Evolutionary conservation across 257 asterid genomes (phyloP).

Genomic region (Forsythia viridissima): DNA sequence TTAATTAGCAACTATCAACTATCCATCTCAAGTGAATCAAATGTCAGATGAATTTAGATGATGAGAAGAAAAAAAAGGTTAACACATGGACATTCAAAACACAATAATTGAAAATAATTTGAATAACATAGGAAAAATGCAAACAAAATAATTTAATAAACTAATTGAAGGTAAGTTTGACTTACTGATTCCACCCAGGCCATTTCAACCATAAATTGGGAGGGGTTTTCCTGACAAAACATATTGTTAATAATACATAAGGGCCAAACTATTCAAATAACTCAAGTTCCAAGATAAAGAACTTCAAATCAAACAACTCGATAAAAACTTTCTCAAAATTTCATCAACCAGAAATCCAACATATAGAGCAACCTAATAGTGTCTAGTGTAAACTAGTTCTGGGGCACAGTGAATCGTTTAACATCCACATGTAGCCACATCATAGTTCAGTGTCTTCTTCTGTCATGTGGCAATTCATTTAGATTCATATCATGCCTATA

Average conservation of each 20-base stretch:
- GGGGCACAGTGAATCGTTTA: slow-evolving; percentile 12
- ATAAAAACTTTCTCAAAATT: not conserved
- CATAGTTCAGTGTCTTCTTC: not conserved
- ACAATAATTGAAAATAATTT: not conserved
- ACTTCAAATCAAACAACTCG: not conserved
- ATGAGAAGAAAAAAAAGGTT: not conserved
- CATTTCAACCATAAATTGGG: slow-evolving; percentile 84
- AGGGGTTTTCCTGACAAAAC: slow-evolving; percentile 77
- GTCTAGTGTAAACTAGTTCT: not conserved
- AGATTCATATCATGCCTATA: not conserved
- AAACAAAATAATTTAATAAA: slow-evolving; percentile 12
- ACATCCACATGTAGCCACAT: not conserved
- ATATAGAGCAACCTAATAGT: not conserved
- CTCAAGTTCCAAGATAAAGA: not conserved
- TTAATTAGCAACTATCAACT: not conserved
- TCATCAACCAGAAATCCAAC: not conserved
- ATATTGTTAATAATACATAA: slow-evolving; percentile 16
- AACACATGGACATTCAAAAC: slow-evolving; percentile 6
- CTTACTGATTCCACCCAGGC: slow-evolving; percentile 79
- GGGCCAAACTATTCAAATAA: not conserved
- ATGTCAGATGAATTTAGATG: slow-evolving; percentile 6
- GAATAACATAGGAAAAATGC: not conserved
- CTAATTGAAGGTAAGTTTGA: slow-evolving; percentile 19
- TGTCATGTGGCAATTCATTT: not conserved
- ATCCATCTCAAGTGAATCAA: not conserved